Evolutionary conservation across 1,284 basidiomycete genomes (phyloP).

Genomic region (Leccinum subrobustum): DNA sequence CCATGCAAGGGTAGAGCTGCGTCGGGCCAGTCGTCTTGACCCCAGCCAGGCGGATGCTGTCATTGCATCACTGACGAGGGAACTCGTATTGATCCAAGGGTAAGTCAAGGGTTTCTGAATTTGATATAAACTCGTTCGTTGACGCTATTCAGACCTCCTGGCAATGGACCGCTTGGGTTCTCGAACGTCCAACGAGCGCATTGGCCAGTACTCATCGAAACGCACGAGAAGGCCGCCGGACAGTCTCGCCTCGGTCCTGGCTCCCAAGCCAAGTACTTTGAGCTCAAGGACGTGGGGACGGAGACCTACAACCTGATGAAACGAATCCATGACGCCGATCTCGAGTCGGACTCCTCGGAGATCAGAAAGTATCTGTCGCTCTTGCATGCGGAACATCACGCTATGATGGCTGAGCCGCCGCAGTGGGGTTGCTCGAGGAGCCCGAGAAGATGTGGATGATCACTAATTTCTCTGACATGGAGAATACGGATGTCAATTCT

Average conservation of each 20-base stretch:
- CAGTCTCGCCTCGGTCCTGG: conserved; percentile 41
- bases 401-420: too few relatives aligned
- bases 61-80: conserved; percentile 55
- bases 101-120: conserved; percentile 30
- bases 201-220: conserved; percentile 59
- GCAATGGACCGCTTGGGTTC: conserved; percentile 43
- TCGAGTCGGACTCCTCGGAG: too few relatives aligned
- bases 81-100: conserved; percentile 71
- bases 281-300: conserved; percentile 33
- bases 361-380: too few relatives aligned
- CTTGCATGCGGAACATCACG: too few relatives aligned
- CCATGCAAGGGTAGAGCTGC: conserved; percentile 42
- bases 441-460: too few relatives aligned
- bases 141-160: conserved; percentile 31
- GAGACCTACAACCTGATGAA: conserved; percentile 45
- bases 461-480: too few relatives aligned
- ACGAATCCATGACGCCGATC: too few relatives aligned
- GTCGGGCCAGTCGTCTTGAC: conserved; percentile 52
- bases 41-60: conserved; percentile 67
- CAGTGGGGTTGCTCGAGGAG: too few relatives aligned
- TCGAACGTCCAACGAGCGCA: conserved; percentile 56
- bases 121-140: not conserved
- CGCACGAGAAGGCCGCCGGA: conserved; percentile 45
- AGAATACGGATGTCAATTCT: too few relatives aligned
- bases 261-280: not conserved